These are phyloP conservation scores for Colletotrichum sp. DNA, from an alignment of 2,329 filamentous ascomycete genomes.

Conservation along the genomic window DNA sequence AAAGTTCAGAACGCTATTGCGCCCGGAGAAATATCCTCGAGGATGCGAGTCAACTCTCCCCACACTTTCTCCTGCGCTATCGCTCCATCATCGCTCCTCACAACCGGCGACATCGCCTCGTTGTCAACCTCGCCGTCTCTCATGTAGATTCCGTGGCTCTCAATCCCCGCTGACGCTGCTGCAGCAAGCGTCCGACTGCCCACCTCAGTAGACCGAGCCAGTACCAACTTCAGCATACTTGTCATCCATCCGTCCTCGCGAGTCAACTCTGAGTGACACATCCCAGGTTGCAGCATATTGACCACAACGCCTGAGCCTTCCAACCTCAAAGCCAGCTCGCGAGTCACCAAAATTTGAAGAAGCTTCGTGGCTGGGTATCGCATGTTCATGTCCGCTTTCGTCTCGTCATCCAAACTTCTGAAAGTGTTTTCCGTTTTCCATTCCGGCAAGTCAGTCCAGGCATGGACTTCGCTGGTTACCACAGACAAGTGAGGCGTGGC, in stretches of 20 bases:
- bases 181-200: neutral
- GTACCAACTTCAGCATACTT: fast-evolving
- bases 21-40: neutral
- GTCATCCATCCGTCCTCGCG: neutral
- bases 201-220: neutral
- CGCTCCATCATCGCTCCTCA: neutral
- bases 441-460: neutral
- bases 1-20: neutral
- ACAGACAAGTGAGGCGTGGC: neutral
- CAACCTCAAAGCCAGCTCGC: neutral
- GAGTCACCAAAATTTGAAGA: neutral
- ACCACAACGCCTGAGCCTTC: neutral
- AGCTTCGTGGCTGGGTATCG: neutral
- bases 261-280: neutral
- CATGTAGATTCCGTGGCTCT: neutral
- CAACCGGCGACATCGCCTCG: neutral
- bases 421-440: neutral
- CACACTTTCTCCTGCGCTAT: neutral
- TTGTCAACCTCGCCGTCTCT: neutral
- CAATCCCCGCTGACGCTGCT: neutral
- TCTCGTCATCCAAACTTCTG: neutral
- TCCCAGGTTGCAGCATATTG: neutral
- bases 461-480: neutral
- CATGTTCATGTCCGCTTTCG: neutral
- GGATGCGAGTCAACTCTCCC: neutral